Base-by-base conservation (phyloP, 208 protist species). In the Trichomonas gallinae region DNA sequence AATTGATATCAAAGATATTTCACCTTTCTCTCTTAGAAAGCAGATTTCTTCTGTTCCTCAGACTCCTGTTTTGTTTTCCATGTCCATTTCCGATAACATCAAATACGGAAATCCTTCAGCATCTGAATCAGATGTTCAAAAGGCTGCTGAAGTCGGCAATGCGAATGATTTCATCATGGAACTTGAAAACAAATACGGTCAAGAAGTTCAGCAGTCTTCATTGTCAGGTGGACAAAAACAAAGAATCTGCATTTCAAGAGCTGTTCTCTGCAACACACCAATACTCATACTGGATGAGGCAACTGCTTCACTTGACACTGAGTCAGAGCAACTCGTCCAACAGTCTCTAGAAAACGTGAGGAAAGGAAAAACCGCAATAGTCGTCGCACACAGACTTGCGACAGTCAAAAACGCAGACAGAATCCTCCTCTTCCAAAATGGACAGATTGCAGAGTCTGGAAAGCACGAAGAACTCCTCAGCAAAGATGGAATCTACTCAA, bases 381-480 rank as follows among this genome's bases (percentile, higher is more conserved):
- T 98, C 8, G 98, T 99, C 49, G 98, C 99, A 26, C 99, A 99
- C 97, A 98, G 98, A 63, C 97, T 99, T 48, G 98, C 98, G 2
- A 98, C 98, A 17, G 97, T 98, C 44, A 87, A 40, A 38, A 91
- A 97, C 93, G 96, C 97, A 46, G 97, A 98, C 85, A 97, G 97
- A 49, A 97, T 98, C 88, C 46, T 96, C 38, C 97, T 98, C 9
- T 83, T 98, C 36, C 26, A 97, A 0, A 83, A 96, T 38, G 97
- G 97, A 0, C 31, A 81, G 46, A 97, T 98, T 34, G 96, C 97
- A 42, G 97, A 97, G 96, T 31, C 82, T 23, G 97, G 97, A 26
- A 97, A 45, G 21, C 97, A 97, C 96, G 49, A 97, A 51, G 87
- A 93, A 36, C 87, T 93, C 10, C 17, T 93, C 6, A 0, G 0